Conservation (phyloP, 805 yeast species). For the Myxozyma neglecta region DNA sequence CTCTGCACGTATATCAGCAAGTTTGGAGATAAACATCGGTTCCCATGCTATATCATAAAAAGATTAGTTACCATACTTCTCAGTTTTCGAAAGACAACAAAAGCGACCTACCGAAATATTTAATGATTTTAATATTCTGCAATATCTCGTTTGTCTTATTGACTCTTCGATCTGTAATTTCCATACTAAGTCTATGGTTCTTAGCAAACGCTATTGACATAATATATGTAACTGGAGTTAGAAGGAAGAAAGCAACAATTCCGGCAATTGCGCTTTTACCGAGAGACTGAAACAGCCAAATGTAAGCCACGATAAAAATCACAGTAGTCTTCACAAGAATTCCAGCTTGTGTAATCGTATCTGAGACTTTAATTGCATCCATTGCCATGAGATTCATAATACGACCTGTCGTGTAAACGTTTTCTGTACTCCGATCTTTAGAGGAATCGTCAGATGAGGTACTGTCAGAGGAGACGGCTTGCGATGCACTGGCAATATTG, state of each 20-base stretch:
- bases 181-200: constrained; percentile 68
- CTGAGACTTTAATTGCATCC: constrained; percentile 10
- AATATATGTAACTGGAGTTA: constrained; percentile 68
- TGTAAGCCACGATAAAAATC: constrained; percentile 1
- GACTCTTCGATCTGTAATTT: constrained; percentile 84
- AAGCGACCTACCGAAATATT: constrained; percentile 59
- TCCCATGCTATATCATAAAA: constrained; percentile 68
- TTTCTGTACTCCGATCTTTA: constrained; percentile 52
- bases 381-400: constrained; percentile 65
- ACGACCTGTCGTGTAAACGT: constrained; percentile 2
- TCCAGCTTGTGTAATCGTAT: constrained; percentile 3
- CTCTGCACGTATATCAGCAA: constrained; percentile 65
- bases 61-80: background rate
- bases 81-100: too few species aligned
- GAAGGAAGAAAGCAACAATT: background rate
- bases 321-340: constrained; percentile 42
- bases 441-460: constrained; percentile 47
- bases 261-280: constrained; percentile 21
- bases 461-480: constrained; percentile 49
- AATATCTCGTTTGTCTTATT: constrained; percentile 89
- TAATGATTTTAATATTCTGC: constrained; percentile 87
- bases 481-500: constrained; percentile 49
- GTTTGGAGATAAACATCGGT: constrained; percentile 51
- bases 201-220: constrained; percentile 60
- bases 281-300: background rate